phyloP scores from a whole-genome alignment of 805 yeast species.

The Zygoascus biomembranicola region DNA sequence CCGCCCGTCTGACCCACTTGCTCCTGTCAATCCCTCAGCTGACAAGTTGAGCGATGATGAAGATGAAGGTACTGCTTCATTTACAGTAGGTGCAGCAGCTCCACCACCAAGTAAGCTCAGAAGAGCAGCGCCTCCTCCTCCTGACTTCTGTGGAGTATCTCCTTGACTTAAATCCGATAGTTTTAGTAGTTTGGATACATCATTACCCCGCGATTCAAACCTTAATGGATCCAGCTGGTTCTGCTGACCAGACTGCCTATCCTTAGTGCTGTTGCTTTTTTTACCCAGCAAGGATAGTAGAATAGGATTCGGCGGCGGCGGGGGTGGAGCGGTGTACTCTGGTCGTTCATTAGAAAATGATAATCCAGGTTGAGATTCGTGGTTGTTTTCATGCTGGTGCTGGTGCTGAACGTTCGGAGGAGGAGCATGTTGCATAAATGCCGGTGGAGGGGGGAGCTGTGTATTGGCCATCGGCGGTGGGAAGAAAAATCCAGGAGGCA shows the following conservation, averaged over 20 bases:
- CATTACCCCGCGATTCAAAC: neutral
- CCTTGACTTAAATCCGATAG: neutral
- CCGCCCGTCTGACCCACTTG: no score
- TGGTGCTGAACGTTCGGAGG: neutral
- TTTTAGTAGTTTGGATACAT: neutral
- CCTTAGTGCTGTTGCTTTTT: neutral
- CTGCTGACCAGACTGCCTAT: neutral
- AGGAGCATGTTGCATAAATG: neutral
- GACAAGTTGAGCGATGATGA: no score
- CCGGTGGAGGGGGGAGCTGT: constrained; percentile 14
- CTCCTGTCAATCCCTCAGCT: no score
- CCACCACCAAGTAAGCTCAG: neutral
- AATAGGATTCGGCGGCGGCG: constrained; percentile 19
- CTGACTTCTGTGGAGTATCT: neutral
- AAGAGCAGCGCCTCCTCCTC: constrained; percentile 1
- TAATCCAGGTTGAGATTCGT: neutral
- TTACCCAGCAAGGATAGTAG: constrained; percentile 16
- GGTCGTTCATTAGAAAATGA: constrained; percentile 5
- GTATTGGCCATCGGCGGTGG: constrained; percentile 1
- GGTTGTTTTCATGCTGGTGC: neutral
- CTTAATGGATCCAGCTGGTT: neutral
- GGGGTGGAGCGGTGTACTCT: constrained; percentile 9
- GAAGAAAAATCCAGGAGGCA: constrained; percentile 2
- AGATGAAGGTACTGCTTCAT: neutral
- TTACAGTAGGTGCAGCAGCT: neutral